Base-by-base conservation (phyloP, 2,329 filamentous ascomycete species). In the Penicillium sp. region DNA sequence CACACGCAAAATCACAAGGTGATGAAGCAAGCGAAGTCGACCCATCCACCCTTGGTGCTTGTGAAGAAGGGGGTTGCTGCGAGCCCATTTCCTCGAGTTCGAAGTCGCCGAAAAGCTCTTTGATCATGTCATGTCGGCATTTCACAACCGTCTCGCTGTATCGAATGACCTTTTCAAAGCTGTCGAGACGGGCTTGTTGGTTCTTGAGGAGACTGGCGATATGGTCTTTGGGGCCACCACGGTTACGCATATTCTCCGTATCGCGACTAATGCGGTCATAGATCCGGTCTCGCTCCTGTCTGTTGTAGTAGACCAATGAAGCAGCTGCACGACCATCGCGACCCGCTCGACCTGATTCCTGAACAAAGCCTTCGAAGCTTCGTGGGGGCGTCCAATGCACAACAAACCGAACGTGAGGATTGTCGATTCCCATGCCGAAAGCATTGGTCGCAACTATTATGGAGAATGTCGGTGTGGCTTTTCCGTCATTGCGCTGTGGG, bases 371-470 rank as follows among this genome's bases (percentile, higher is more conserved):
- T 63, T 97, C 91, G 61, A 97, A 95, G 3, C 86, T 93, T 60
- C 94, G 94, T 7, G 91, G 87, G 7, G 95, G 77, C 43, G 88
- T 86, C 89, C 91, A 97, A 66, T 97, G 91, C 2, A 93, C 82
- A 1, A 97, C 90, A 56, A 96, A 96, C 2, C 91, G 85, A 8
- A 97, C 91, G 54, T 94, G 85, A 36, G 93, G 82, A 65, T 96
- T 96, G 65, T 97, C 90, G 50, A 97, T 96, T 17, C 91, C 91
- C 91, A 97, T 97, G 2, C 91, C 91, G 57, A 97, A 97, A 0
- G 91, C 91, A 1, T 88, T 97, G 0, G 91, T 97, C 2, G 91
- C 91, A 18, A 96, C 89, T 45, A 97, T 91, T 33, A 97, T 81
- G 62, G 93, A 89, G 67, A 93, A 95, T 1, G 85, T 85, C 17